Evolutionary conservation across 306 rosid genomes (phyloP).

Genomic region (Pyrus betulifolia): DNA sequence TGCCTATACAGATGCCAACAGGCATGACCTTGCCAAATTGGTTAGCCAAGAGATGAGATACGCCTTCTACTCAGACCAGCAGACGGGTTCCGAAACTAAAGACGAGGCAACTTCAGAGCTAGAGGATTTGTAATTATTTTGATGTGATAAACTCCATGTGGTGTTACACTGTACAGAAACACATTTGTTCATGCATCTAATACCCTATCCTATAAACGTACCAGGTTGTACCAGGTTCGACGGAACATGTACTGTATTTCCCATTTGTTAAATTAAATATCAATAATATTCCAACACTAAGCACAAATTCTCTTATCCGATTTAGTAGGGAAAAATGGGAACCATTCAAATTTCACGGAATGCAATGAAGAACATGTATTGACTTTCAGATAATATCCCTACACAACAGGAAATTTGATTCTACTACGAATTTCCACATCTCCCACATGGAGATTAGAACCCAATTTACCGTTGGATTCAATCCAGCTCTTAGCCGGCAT

Average conservation of each 20-base stretch:
- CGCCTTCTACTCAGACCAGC: conserved; percentile 17
- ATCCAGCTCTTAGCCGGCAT: conserved; percentile 78
- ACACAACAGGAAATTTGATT: conserved; percentile 4
- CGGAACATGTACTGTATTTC: not conserved
- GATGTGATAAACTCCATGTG: not conserved
- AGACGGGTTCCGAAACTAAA: conserved; percentile 21
- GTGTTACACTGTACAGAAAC: conserved; percentile 24
- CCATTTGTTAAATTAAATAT: not conserved
- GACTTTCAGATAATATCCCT: conserved; percentile 19
- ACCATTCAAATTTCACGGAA: too few relatives aligned
- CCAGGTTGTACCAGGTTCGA: not conserved
- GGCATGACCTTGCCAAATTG: conserved; percentile 55
- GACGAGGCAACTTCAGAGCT: conserved; percentile 14
- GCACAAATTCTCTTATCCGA: too few relatives aligned
- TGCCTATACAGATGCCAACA: conserved; percentile 54
- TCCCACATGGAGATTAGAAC: conserved; percentile 21
- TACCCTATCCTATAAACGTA: not conserved
- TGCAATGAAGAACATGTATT: too few relatives aligned
- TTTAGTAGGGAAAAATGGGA: too few relatives aligned
- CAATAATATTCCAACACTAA: not conserved
- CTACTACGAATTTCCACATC: conserved; percentile 15
- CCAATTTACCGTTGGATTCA: conserved; percentile 30
- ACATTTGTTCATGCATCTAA: not conserved
- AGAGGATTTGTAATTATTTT: conserved; percentile 14
- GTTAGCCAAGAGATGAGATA: conserved; percentile 56